Conservation (phyloP, 2,329 filamentous ascomycete genomes). For the Drechslerella dactyloides region DNA sequence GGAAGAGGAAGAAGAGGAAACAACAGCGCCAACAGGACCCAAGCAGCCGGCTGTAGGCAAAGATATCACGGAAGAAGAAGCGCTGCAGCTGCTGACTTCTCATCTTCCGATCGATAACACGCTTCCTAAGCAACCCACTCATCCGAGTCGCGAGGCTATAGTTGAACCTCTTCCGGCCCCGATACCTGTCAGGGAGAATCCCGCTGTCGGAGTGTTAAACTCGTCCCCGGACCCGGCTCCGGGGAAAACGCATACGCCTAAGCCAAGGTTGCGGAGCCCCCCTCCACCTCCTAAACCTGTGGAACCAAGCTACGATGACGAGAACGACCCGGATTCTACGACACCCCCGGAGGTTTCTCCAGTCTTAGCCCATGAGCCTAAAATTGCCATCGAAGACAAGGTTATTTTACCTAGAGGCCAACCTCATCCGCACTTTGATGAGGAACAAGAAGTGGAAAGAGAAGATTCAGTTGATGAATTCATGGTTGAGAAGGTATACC, state of each 20-base stretch:
- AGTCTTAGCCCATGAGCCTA: constrained; percentile 10
- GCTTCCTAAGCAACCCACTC: neutral
- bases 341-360: constrained; percentile 5
- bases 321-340: constrained; percentile 21
- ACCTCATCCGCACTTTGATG: constrained; percentile 12
- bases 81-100: constrained; percentile 25
- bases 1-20: constrained; percentile 11
- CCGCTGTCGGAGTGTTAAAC: neutral
- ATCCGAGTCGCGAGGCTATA: neutral
- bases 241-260: constrained; percentile 21
- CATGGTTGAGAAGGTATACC: constrained; percentile 52
- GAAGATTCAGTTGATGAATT: constrained; percentile 44
- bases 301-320: constrained; percentile 28
- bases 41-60: constrained; percentile 15
- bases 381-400: neutral
- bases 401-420: neutral
- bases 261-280: constrained; percentile 36
- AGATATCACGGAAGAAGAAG: constrained; percentile 42
- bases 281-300: constrained; percentile 23
- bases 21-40: constrained; percentile 12
- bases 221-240: constrained; percentile 5
- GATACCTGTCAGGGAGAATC: neutral
- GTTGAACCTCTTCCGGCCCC: neutral
- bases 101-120: constrained; percentile 30
- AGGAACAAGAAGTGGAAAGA: too few relatives aligned